Evolutionary conservation across 768 basidiomycete genomes (phyloP), one percentile per base, ranked within the genome.

Genomic region (Mycena vitilis): DNA sequence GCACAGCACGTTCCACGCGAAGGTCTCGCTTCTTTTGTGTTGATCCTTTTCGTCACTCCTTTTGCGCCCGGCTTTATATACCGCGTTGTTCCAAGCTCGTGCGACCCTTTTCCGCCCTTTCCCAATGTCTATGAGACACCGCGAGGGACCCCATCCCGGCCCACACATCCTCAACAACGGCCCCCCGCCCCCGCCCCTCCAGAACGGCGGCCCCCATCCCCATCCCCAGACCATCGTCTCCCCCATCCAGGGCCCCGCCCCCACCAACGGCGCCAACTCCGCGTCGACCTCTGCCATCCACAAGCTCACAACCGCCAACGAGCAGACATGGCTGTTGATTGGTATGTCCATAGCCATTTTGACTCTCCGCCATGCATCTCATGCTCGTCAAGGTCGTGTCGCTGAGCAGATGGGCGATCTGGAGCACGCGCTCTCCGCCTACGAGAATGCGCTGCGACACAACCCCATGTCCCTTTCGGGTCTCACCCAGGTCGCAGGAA

Each of bases 391-490:
- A 30, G 96, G 96, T 61, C 90, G 94, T 63, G 93, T 98, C 63
- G 95, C 96, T 57, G 98, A 98, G 79, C 95, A 96, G 78, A 93
- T 99, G 90, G 88, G 91, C 71, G 95, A 98, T 83, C 86, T 94
- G 75, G 96, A 98, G 76, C 91, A 95, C 71, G 97, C 98, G 55
- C 85, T 95, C 74, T 88, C 88, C 51, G 95, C 96, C 68, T 99
- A 98, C 82, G 97, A 99, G 81, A 91, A 93, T 76, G 96, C 96
- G 3, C 86, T 99, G 72, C 91, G 95, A 81, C 96, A 98, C 84
- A 99, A 98, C 76, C 92, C 96, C 75, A 88, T 89, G 80, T 96
- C 94, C 75, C 85, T 97, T 71, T 86, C 91, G 75, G 96, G 95
- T 48, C 89, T 99, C 71, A 95, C 94, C 45, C 94, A 96, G 78